A percentile compares a stretch with the other conserved stretches of the same genome.
phyloP scores from a whole-genome alignment of 331 rosid species.

The Acacia concinna region DNA sequence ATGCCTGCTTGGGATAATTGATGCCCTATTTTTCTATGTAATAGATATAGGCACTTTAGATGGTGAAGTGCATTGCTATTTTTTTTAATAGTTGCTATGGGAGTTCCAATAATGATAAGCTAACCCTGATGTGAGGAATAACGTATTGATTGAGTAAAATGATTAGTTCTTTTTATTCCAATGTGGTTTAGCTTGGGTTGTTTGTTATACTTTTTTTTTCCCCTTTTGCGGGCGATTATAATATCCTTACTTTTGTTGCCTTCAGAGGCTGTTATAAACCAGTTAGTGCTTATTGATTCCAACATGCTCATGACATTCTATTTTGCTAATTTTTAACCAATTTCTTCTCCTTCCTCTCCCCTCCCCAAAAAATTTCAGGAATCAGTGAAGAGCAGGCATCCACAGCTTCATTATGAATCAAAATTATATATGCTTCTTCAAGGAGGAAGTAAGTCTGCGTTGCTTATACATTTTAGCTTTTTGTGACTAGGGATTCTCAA shows the following conservation, averaged over 20 bases:
- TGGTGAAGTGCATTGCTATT: background rate
- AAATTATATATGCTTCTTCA: constrained; percentile 97
- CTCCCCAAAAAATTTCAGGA: constrained; percentile 48
- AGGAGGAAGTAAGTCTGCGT: constrained; percentile 88
- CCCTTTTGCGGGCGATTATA: background rate
- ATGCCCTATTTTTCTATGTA: constrained; percentile 8
- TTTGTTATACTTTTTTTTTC: background rate
- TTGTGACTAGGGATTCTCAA: background rate
- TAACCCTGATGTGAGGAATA: constrained; percentile 21
- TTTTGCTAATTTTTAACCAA: constrained; percentile 29
- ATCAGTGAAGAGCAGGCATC: constrained; percentile 92
- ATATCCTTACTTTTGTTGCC: background rate
- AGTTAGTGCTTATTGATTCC: constrained; percentile 4
- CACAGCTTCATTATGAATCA: constrained; percentile 99
- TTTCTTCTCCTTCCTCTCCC: background rate
- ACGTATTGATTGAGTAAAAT: background rate
- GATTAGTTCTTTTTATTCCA: background rate
- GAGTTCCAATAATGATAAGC: constrained; percentile 12
- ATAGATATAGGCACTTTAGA: background rate
- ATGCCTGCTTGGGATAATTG: background rate
- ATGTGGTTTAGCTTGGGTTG: constrained; percentile 13
- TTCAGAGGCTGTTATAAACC: background rate
- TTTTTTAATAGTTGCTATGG: background rate
- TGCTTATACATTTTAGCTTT: constrained; percentile 12
- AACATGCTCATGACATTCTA: background rate